These are phyloP conservation scores for Lipomyces yamanashiensis DNA, from an alignment of 805 yeast species.

Conservation along the genomic window DNA sequence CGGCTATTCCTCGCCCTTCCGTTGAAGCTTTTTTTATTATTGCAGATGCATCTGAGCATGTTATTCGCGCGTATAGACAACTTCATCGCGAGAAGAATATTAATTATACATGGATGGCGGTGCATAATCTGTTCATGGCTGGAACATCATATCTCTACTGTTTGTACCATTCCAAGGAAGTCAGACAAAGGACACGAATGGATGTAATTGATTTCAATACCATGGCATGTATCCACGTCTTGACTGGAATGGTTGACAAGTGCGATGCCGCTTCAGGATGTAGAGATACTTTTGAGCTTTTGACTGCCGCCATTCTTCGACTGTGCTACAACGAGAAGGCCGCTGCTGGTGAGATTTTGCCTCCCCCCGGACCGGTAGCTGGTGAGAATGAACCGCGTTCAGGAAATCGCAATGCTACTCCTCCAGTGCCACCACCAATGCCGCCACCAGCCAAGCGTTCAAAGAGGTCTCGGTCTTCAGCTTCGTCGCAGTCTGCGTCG, in stretches of 20 bases:
- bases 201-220: constrained; percentile 57
- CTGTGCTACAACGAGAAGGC: constrained; percentile 46
- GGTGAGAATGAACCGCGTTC: constrained; percentile 11
- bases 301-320: constrained; percentile 71
- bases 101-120: constrained; percentile 92
- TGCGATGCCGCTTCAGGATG: constrained; percentile 82
- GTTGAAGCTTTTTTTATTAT: constrained; percentile 60
- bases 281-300: constrained; percentile 68
- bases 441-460: constrained; percentile 37
- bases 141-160: constrained; percentile 83
- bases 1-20: constrained; percentile 62
- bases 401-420: constrained; percentile 20
- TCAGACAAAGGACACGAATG: constrained; percentile 52
- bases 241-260: constrained; percentile 63
- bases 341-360: constrained; percentile 36
- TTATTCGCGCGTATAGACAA: constrained; percentile 65
- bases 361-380: constrained; percentile 17
- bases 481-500: constrained; percentile 6
- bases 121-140: constrained; percentile 85
- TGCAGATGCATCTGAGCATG: constrained; percentile 65
- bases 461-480: constrained; percentile 9
- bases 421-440: constrained; percentile 35
- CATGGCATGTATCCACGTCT: constrained; percentile 52
- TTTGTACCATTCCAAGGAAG: constrained; percentile 68
- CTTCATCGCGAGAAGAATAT: constrained; percentile 61